Evolutionary conservation across 83 land plant species (phyloP), one percentile per base, ranked within the genome.

Genomic region (Diphasiastrum complanatum): DNA sequence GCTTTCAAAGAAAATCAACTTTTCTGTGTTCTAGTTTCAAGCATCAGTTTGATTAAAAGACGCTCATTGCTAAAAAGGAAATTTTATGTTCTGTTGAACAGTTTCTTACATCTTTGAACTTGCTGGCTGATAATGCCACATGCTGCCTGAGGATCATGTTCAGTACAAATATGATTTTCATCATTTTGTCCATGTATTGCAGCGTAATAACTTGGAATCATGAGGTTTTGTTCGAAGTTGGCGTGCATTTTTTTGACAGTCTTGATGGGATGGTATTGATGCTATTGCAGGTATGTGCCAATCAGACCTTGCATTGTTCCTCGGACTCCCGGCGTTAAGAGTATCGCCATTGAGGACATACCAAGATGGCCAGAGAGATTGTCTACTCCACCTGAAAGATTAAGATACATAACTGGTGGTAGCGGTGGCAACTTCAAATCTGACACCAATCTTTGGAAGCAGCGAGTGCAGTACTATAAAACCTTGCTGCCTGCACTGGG

Each of bases 351-450:
- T 34, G 72, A 70, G 11, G 74, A 81, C 45, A 60, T 78, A 14
- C 80, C 88, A 4, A 83, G 81, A 47, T 92, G 98, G 98, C 98
- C 98, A 47, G 66, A 79, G 45, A 74, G 98, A 5, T 64, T 92
- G 57, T 60, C 72, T 32, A 34, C 45, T 45, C 62, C 88, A 12
- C 82, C 98, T 0, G 88, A 88, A 33, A 84, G 98, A 23, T 47
- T 83, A 33, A 45, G 63, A 6, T 57, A 68, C 29, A 51, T 79
- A 18, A 70, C 72, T 54, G 85, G 85, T 49, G 85, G 81, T 6
- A 81, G 79, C 58, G 63, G 54, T 22, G 69, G 72, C 53, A 54
- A 65, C 33, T 92, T 88, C 69, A 85, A 75, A 60, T 71, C 74
- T 46, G 98, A 92, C 60, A 72, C 85, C 35, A 65, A 68, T 22